Conservation (phyloP, 2,329 filamentous ascomycete species). For the Colletotrichum musicola region DNA sequence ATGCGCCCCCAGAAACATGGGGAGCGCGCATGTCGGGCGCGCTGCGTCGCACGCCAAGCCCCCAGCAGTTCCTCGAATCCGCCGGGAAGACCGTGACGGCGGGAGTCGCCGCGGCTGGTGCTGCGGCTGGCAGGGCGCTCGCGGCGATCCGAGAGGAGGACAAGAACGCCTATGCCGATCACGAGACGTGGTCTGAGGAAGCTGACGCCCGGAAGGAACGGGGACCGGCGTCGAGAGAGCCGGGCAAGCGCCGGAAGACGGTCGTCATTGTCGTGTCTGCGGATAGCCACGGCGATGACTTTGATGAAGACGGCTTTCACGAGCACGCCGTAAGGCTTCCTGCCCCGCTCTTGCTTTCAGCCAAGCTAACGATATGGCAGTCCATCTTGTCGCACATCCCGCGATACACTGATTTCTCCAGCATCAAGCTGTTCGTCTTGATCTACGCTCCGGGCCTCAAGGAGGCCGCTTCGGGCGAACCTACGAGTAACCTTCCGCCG, state of each 20-base stretch:
- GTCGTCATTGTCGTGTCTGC: constrained; percentile 93
- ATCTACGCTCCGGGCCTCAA: constrained; percentile 89
- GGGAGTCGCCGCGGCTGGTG: constrained; percentile 85
- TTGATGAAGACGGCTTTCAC: constrained; percentile 72
- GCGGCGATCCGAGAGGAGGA: constrained; percentile 88
- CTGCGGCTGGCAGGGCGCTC: constrained; percentile 84
- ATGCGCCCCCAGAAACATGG: constrained; percentile 66
- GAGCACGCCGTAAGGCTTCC: constrained; percentile 81
- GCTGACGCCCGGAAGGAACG: constrained; percentile 75
- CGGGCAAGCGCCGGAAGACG: constrained; percentile 73
- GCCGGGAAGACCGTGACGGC: constrained; percentile 86
- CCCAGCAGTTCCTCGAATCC: constrained; percentile 88
- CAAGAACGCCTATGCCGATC: constrained; percentile 83
- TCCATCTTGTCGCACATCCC: constrained; percentile 92
- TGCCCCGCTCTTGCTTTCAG: not conserved
- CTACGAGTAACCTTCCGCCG: constrained; percentile 68
- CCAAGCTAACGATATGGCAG: constrained; percentile 55
- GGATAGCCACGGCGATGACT: constrained; percentile 70
- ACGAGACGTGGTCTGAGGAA: constrained; percentile 93
- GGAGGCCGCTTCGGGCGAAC: constrained; percentile 67
- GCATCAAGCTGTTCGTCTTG: constrained; percentile 84
- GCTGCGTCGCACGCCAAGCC: constrained; percentile 84
- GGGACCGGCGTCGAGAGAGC: constrained; percentile 49
- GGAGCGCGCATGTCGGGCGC: constrained; percentile 84
- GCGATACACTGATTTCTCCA: constrained; percentile 78